Conservation (phyloP, 768 basidiomycete species). For the Termitomyces sp. region DNA sequence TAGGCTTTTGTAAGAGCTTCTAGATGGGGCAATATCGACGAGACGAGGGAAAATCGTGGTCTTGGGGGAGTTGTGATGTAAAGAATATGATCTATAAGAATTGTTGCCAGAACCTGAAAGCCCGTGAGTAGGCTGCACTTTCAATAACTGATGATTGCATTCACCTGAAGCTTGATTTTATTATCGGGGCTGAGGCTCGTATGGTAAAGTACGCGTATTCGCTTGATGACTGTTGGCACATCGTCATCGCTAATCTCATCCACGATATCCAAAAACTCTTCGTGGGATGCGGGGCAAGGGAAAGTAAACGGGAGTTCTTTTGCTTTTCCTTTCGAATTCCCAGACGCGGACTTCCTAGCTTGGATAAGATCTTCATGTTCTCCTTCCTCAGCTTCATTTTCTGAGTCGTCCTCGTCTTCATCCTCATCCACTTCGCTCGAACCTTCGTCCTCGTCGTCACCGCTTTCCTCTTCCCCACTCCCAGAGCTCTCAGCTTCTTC, state of each 20-base stretch:
- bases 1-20: constrained; percentile 74
- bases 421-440: constrained; percentile 27
- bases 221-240: constrained; percentile 76
- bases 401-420: constrained; percentile 32
- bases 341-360: constrained; percentile 14
- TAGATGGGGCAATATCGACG: constrained; percentile 72
- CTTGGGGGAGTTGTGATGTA: constrained; percentile 61
- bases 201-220: constrained; percentile 88
- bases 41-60: constrained; percentile 57
- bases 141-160: constrained; percentile 11
- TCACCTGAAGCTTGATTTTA: constrained; percentile 86
- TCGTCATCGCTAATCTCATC: constrained; percentile 67
- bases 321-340: constrained; percentile 22
- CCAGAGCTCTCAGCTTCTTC: constrained; percentile 32
- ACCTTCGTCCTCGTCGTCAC: constrained; percentile 18
- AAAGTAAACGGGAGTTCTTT: constrained; percentile 91
- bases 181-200: constrained; percentile 90
- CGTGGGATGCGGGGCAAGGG: constrained; percentile 80
- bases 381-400: constrained; percentile 30
- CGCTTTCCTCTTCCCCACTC: constrained; percentile 38
- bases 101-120: constrained; percentile 58
- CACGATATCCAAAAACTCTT: constrained; percentile 84
- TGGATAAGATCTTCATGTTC: constrained; percentile 41
- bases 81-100: constrained; percentile 87
- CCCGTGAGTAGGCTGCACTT: neutral